Evolutionary conservation across 768 basidiomycete species (phyloP), one percentile per base, ranked within the genome.

Genomic region (Boletellus ananiceps): DNA sequence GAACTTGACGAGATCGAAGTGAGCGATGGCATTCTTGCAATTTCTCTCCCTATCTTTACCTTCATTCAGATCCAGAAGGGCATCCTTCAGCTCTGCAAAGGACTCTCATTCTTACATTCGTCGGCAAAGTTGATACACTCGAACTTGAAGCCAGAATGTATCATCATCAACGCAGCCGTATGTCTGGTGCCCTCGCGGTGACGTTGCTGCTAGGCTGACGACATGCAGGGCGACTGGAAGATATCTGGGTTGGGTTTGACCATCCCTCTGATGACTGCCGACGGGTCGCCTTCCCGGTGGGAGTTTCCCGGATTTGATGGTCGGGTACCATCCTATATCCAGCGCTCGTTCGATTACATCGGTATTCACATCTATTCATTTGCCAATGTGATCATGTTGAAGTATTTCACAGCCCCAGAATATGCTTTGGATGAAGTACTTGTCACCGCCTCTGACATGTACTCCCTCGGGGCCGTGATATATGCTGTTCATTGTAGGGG

Each of bases 1-100:
- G 95, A 97, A 62, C 72, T 99, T 19, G 96, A 99, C 66, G 96
- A 99, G 73, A 86, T 97, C 36, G 96, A 99, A 74, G 93, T 89
- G 32, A 52, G 77, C 70, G 14, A 40, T 51, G 16, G 23, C 12
- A 4, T 40, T 16, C 27, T 47, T 29, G 41, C 29, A 18, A 13
- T 18, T 35, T 31, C 27, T 41, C 47, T 27, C 27, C 11, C 36
- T 41, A 25, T 50, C 44, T 51, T 57, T 21, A 49, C 44, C 46
- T 39, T 40, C 50, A 33, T 39, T 4, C 52, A 92, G 88, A 93
- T 97, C 34, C 96, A 97, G 65, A 98, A 98, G 69, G 96, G 96
- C 13, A 84, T 95, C 29, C 74, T 97, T 36, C 96, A 98, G 65
- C 69, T 99, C 11, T 88, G 87, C 79, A 91, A 90, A 68, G 90